Conservation (phyloP, 208 protist species). For the Leishmania turanica region DNA sequence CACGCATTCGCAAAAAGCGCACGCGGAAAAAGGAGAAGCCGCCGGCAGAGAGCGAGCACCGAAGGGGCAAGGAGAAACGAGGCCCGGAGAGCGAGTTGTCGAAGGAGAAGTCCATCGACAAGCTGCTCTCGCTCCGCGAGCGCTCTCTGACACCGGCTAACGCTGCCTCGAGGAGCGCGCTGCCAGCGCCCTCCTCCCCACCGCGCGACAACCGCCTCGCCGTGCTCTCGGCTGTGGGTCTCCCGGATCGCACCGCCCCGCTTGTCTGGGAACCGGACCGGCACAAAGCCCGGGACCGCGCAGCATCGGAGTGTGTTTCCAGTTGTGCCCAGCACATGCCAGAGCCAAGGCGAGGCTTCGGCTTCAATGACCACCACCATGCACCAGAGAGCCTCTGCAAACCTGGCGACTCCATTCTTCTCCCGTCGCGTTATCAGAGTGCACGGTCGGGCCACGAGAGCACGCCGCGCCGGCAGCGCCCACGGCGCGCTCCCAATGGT, state of each 20-base stretch:
- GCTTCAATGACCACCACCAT: background rate
- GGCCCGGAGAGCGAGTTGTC: background rate
- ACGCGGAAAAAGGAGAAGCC: background rate
- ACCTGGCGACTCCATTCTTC: background rate
- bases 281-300: background rate
- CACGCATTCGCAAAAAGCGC: background rate
- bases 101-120: background rate
- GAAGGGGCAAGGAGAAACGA: background rate
- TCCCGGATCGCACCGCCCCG: background rate
- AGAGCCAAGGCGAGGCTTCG: background rate
- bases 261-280: constrained; percentile 1
- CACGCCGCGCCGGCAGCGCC: background rate
- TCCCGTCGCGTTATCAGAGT: background rate
- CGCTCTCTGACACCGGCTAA: background rate
- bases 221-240: background rate
- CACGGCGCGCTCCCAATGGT: background rate
- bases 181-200: background rate
- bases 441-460: background rate
- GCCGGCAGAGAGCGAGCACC: background rate
- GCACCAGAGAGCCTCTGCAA: background rate
- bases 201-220: background rate
- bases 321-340: background rate
- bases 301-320: background rate
- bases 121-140: background rate
- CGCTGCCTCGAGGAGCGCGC: background rate